Conservation (phyloP, 176 grass and related monocot genomes). For the maize (Zea mays) region DNA sequence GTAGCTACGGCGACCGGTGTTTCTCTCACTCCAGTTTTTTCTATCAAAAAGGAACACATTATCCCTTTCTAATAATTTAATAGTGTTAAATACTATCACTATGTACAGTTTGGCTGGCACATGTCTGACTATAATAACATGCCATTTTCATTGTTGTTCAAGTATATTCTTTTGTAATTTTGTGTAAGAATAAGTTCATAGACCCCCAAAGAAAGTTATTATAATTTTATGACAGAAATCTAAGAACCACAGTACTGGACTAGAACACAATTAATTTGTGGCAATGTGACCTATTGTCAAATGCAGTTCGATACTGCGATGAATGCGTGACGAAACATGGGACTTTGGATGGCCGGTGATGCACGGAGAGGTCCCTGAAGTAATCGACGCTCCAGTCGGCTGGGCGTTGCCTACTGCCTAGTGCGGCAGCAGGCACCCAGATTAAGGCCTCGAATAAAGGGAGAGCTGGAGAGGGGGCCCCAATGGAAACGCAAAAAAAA, state of each 20-base stretch:
- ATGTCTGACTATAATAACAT: neutral
- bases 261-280: neutral
- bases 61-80: neutral
- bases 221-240: neutral
- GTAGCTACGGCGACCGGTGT: neutral
- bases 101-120: slow-evolving; percentile 2
- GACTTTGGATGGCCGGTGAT: neutral
- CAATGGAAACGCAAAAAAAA: too few species aligned
- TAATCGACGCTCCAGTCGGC: neutral
- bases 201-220: neutral
- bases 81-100: neutral
- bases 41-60: neutral
- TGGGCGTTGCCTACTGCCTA: neutral
- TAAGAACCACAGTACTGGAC: neutral
- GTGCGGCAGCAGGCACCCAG: neutral
- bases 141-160: too few species aligned
- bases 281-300: neutral
- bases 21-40: neutral
- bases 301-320: neutral
- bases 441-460: too few species aligned
- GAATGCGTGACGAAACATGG: neutral
- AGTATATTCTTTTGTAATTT: neutral
- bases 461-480: neutral
- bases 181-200: neutral
- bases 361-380: neutral